phyloP scores from a whole-genome alignment of 2,329 filamentous ascomycete genomes.

The Paraphoma chrysanthemicola region DNA sequence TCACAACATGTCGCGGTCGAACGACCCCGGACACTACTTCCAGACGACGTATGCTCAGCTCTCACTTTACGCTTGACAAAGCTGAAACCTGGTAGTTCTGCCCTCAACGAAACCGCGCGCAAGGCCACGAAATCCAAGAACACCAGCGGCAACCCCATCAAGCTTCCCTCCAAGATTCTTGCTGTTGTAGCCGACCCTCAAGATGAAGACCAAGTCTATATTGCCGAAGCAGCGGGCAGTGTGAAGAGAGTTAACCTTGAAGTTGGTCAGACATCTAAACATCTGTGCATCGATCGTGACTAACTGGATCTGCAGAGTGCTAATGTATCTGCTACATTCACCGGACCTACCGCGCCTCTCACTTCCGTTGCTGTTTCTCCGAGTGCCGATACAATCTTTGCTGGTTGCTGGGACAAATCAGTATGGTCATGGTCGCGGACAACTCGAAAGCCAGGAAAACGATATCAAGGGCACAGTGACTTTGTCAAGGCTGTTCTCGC shows the following conservation, averaged over 20 bases:
- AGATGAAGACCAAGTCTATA: slow-evolving; percentile 68
- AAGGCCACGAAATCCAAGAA: slow-evolving; percentile 80
- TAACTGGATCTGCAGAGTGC: slow-evolving; percentile 29
- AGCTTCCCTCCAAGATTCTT: slow-evolving; percentile 84
- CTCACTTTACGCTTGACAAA: slow-evolving; percentile 4
- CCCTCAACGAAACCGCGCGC: slow-evolving; percentile 61
- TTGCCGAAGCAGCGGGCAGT: slow-evolving; percentile 86
- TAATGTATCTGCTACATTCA: slow-evolving; percentile 61
- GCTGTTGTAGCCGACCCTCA: slow-evolving; percentile 73
- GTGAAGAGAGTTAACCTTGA: slow-evolving; percentile 77
- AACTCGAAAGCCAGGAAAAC: slow-evolving; percentile 52
- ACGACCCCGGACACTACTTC: slow-evolving; percentile 84
- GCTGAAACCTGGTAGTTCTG: slow-evolving; percentile 50
- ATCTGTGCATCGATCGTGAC: not conserved
- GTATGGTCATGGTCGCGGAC: slow-evolving; percentile 81
- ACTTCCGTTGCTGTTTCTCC: slow-evolving; percentile 44
- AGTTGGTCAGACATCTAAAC: slow-evolving; percentile 63
- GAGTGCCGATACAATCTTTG: slow-evolving; percentile 68
- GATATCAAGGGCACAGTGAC: slow-evolving; percentile 80
- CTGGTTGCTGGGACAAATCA: slow-evolving; percentile 92
- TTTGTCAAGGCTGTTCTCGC: slow-evolving; percentile 86
- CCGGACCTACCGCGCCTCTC: slow-evolving; percentile 79
- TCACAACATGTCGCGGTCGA: slow-evolving; percentile 42
- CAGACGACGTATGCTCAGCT: slow-evolving; percentile 78
- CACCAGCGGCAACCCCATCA: slow-evolving; percentile 80